A percentile compares a stretch with the other conserved stretches of the same genome.
These are phyloP conservation scores for Pseudogymnoascus verrucosus DNA, from an alignment of 2,329 filamentous ascomycete genomes.

Conservation along the genomic window DNA sequence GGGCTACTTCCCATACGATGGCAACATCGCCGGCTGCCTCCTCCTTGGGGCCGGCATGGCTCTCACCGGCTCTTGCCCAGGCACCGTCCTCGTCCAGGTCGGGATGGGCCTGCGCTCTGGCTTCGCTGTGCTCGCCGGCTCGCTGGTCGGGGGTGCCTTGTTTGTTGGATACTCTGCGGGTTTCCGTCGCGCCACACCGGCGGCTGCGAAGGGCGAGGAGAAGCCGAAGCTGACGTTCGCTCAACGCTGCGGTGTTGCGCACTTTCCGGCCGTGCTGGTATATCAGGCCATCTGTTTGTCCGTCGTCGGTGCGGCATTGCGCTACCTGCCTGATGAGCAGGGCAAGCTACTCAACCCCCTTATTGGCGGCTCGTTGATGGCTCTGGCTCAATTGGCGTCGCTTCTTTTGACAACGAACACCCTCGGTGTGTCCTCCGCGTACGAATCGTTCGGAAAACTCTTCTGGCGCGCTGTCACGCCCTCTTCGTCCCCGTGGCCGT, in stretches of 20 bases:
- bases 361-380: conserved; percentile 50
- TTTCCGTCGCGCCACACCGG: not conserved
- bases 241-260: conserved; percentile 12
- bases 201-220: not conserved
- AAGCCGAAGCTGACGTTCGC: conserved; percentile 16
- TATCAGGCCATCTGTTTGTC: conserved; percentile 19
- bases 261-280: conserved; percentile 10
- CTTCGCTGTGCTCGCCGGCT: conserved; percentile 45
- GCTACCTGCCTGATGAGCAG: not conserved
- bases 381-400: conserved; percentile 48
- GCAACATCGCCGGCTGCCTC: conserved; percentile 55
- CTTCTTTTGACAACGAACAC: conserved; percentile 44
- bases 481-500: conserved; percentile 27
- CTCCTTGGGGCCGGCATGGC: conserved; percentile 60
- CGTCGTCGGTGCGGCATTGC: conserved; percentile 10
- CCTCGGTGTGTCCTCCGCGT: conserved; percentile 53
- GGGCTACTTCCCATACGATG: conserved; percentile 46
- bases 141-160: conserved; percentile 45
- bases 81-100: conserved; percentile 54
- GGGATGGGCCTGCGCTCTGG: conserved; percentile 46
- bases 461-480: conserved; percentile 37
- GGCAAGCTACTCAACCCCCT: conserved; percentile 32
- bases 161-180: conserved; percentile 26
- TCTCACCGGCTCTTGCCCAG: conserved; percentile 56
- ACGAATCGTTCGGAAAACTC: conserved; percentile 51